Evolutionary conservation across 2,329 filamentous ascomycete genomes (phyloP).

Genomic region (Cryoendolithus antarcticus): DNA sequence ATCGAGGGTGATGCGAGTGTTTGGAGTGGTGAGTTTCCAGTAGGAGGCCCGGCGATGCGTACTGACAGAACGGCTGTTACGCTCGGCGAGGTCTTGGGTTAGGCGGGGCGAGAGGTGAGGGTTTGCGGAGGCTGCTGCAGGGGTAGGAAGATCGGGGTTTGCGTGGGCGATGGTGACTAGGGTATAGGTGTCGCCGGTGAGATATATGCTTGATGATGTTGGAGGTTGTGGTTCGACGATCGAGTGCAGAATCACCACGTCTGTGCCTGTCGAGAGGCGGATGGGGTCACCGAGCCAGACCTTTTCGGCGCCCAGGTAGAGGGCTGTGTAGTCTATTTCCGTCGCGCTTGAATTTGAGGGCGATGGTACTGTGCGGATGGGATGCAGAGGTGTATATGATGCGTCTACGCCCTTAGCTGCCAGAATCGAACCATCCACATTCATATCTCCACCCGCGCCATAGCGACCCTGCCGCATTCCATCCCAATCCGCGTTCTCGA

Average conservation of each 20-base stretch:
- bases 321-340: slow-evolving; percentile 40
- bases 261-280: slow-evolving; percentile 36
- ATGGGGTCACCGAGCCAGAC: slow-evolving; percentile 48
- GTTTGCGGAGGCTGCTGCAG: slow-evolving; percentile 21
- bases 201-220: slow-evolving; percentile 17
- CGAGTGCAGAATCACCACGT: slow-evolving; percentile 36
- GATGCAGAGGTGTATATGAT: slow-evolving; percentile 39
- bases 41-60: slow-evolving; percentile 23
- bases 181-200: slow-evolving; percentile 42
- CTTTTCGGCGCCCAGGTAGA: slow-evolving; percentile 48
- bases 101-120: slow-evolving; percentile 38
- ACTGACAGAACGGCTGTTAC: slow-evolving; percentile 32
- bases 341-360: slow-evolving; percentile 22
- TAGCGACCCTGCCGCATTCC: slow-evolving; percentile 27
- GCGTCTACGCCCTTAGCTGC: slow-evolving; percentile 44
- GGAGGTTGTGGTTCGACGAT: slow-evolving; percentile 26
- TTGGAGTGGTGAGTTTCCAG: slow-evolving; percentile 30
- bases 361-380: neutral
- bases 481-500: slow-evolving; percentile 41
- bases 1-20: slow-evolving; percentile 27
- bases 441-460: slow-evolving; percentile 34
- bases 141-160: slow-evolving; percentile 23
- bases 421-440: slow-evolving; percentile 46
- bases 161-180: slow-evolving; percentile 30
- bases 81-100: slow-evolving; percentile 38